These are phyloP conservation scores for Copromyces sp. DNA, from an alignment of 495 filamentous ascomycete genomes.

Conservation along the genomic window DNA sequence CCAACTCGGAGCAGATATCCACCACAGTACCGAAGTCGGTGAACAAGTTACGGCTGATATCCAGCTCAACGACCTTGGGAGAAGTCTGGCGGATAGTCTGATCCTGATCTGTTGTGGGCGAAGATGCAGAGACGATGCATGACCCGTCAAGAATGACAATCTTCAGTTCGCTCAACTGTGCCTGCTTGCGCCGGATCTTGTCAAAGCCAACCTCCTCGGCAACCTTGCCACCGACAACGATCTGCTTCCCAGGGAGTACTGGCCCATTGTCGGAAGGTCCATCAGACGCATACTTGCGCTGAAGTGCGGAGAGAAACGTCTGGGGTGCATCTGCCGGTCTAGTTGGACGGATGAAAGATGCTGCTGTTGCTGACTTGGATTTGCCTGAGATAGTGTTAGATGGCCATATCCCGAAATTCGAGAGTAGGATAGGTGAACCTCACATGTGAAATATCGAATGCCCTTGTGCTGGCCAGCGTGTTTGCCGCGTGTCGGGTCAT, in stretches of 20 bases:
- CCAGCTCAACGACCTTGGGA: conserved; percentile 66
- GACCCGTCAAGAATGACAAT: conserved; percentile 75
- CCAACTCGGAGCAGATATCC: conserved; percentile 57
- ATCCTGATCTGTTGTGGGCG: conserved; percentile 23
- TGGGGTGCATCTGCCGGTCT: conserved; percentile 54
- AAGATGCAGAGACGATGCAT: conserved; percentile 40
- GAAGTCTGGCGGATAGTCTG: conserved; percentile 37
- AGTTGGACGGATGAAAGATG: conserved; percentile 76
- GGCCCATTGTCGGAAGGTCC: conserved; percentile 14
- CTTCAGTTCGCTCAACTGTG: conserved; percentile 63
- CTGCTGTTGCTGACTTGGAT: conserved; percentile 57
- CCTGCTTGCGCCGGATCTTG: conserved; percentile 72
- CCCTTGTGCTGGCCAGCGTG: conserved; percentile 77
- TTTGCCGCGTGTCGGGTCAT: conserved; percentile 74
- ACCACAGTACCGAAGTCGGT: conserved; percentile 52
- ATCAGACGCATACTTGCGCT: conserved; percentile 69
- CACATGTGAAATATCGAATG: conserved; percentile 77
- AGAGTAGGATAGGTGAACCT: conserved; percentile 1
- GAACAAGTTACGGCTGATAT: conserved; percentile 79
- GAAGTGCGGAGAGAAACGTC: conserved; percentile 70
- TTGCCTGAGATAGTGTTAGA: conserved; percentile 35
- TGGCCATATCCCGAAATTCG: no score
- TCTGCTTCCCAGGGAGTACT: conserved; percentile 27
- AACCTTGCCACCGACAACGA: conserved; percentile 71
- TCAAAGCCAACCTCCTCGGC: conserved; percentile 95